Evolutionary conservation across 2,329 filamentous ascomycete species (phyloP).

Genomic region (Pseudocercospora fijiensis): DNA sequence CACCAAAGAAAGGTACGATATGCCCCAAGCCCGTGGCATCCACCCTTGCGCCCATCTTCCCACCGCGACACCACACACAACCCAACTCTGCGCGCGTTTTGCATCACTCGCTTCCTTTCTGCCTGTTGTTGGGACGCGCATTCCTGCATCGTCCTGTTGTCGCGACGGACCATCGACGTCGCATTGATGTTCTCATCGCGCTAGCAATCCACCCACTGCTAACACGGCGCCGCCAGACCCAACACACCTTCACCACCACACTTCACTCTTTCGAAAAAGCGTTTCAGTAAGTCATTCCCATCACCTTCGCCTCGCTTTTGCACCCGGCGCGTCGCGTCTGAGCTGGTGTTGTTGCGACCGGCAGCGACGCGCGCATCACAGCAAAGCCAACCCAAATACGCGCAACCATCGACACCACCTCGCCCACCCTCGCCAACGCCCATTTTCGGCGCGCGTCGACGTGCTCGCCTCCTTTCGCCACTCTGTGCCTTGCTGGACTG

Average conservation of each 20-base stretch:
- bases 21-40: slow-evolving; percentile 1
- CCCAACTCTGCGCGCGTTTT: slow-evolving; percentile 15
- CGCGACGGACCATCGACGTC: slow-evolving; percentile 9
- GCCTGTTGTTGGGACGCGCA: slow-evolving; percentile 17
- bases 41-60: neutral
- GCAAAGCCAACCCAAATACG: slow-evolving; percentile 15
- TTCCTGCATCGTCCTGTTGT: slow-evolving; percentile 10
- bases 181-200: slow-evolving; percentile 13
- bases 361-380: slow-evolving; percentile 16
- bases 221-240: slow-evolving; percentile 6
- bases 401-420: slow-evolving; percentile 16
- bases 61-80: slow-evolving; percentile 7
- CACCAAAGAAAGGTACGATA: neutral
- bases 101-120: neutral
- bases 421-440: slow-evolving; percentile 13
- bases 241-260: slow-evolving; percentile 10
- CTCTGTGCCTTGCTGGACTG: slow-evolving; percentile 4
- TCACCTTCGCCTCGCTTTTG: slow-evolving; percentile 7
- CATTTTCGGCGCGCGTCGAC: slow-evolving; percentile 17
- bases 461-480: slow-evolving; percentile 8
- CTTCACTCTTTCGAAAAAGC: slow-evolving; percentile 16
- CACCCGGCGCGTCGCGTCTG: slow-evolving; percentile 21
- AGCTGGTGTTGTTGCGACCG: slow-evolving; percentile 28
- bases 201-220: slow-evolving; percentile 14
- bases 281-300: slow-evolving; percentile 22